A percentile compares a stretch with the other conserved stretches of the same genome.
These are phyloP conservation scores for Asparagopsis taxiformis DNA, from an alignment of 31 red algal genomes.

Conservation along the genomic window DNA sequence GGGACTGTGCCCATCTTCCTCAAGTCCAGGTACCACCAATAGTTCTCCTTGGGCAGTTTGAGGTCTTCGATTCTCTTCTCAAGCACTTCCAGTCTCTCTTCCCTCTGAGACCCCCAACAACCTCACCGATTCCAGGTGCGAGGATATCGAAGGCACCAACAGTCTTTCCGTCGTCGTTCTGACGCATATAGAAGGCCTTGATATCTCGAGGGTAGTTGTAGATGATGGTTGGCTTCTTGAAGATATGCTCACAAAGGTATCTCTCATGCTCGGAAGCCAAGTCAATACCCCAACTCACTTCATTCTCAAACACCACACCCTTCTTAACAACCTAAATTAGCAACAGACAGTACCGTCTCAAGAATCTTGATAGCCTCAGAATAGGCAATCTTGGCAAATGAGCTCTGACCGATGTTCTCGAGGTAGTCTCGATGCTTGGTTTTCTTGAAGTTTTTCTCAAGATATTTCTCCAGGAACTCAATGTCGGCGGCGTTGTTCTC, in stretches of 20 bases:
- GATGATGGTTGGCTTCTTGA: slow-evolving; percentile 71
- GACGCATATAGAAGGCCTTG: slow-evolving; percentile 92
- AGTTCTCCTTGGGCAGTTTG: slow-evolving; percentile 36
- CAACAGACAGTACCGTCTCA: slow-evolving; percentile 1
- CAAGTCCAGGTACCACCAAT: too few species aligned
- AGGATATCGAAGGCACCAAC: slow-evolving; percentile 81
- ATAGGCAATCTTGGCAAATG: slow-evolving; percentile 71
- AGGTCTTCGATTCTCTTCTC: slow-evolving; percentile 38
- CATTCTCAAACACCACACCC: slow-evolving; percentile 83
- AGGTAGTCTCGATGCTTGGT: too few species aligned
- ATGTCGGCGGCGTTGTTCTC: slow-evolving; percentile 42
- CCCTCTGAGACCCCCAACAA: slow-evolving; percentile 76
- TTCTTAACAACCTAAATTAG: too few species aligned
- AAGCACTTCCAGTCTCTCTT: slow-evolving; percentile 71
- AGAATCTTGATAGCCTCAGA: slow-evolving; percentile 71
- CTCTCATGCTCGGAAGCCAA: slow-evolving; percentile 85
- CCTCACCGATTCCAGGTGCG: slow-evolving; percentile 83
- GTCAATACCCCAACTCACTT: slow-evolving; percentile 70
- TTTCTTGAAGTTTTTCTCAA: slow-evolving; percentile 58
- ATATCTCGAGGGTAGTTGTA: slow-evolving; percentile 76
- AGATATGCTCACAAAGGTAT: slow-evolving; percentile 75
- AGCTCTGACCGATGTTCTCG: not conserved
- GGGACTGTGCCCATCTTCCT: too few species aligned
- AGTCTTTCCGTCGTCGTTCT: slow-evolving; percentile 67
- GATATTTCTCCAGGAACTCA: slow-evolving; percentile 68